Evolutionary conservation across 1,284 basidiomycete species (phyloP).

Genomic region (Ustilago loliicola): DNA sequence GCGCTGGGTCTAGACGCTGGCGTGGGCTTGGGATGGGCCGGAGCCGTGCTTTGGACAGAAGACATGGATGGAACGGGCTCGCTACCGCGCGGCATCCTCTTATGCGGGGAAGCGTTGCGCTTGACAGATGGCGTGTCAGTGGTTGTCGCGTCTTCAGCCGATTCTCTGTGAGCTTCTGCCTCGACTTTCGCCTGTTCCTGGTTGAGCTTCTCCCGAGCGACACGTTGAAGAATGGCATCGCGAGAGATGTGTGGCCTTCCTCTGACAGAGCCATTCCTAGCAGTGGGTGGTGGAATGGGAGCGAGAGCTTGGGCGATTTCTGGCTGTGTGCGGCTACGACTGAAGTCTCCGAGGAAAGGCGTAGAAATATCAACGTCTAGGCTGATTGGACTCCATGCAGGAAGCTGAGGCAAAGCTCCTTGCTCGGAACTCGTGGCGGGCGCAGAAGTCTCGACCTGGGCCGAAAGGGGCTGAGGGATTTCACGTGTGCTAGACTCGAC

Average conservation of each 20-base stretch:
- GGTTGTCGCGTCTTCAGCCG: neutral
- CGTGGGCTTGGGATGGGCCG: neutral
- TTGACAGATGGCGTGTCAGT: slow-evolving; percentile 12
- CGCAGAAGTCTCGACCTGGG: slow-evolving; percentile 9
- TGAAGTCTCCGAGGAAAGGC: slow-evolving; percentile 22
- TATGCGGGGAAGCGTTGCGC: slow-evolving; percentile 20
- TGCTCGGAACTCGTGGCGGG: slow-evolving; percentile 6
- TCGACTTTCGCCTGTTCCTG: slow-evolving; percentile 35
- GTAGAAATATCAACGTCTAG: slow-evolving; percentile 34
- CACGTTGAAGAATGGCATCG: slow-evolving; percentile 65
- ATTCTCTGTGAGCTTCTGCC: neutral
- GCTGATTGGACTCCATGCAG: slow-evolving; percentile 65
- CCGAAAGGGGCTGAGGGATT: slow-evolving; percentile 16
- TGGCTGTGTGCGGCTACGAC: slow-evolving; percentile 33
- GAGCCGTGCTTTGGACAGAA: neutral
- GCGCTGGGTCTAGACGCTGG: slow-evolving; percentile 40
- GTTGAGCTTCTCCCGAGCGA: slow-evolving; percentile 54
- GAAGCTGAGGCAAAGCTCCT: slow-evolving; percentile 55
- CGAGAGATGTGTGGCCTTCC: slow-evolving; percentile 67
- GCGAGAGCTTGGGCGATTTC: slow-evolving; percentile 6
- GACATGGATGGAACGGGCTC: slow-evolving; percentile 30
- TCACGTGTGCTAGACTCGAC: slow-evolving; percentile 3
- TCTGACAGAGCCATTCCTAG: slow-evolving; percentile 23
- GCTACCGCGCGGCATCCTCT: slow-evolving; percentile 35
- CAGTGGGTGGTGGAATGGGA: slow-evolving; percentile 18